Evolutionary conservation across 495 filamentous ascomycete species (phyloP), one percentile per base, ranked within the genome.

Genomic region (Penicillium herquei): DNA sequence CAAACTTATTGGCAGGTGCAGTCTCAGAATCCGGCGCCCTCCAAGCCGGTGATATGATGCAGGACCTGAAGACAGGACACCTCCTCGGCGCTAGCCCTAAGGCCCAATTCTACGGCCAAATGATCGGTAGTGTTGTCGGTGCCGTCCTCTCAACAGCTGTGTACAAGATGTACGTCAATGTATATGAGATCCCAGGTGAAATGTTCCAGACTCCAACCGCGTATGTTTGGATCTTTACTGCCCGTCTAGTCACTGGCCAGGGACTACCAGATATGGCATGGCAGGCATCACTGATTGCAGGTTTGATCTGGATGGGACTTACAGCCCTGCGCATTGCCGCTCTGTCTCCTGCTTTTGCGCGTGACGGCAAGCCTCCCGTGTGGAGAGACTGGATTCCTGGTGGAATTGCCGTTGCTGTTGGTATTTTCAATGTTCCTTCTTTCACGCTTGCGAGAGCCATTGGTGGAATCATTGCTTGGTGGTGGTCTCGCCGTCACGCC

Each of bases 21-120:
- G 89, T 98, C 32, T 84, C 84, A 37, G 85, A 90, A 65, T 87
- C 91, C 47, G 94, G 93, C 18, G 94, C 94, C 7, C 77, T 96
- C 33, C 95, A 99, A 74, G 95, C 94, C 3, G 94, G 94, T 11
- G 94, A 99, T 67, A 85, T 99, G 66, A 92, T 99, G 89, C 94
- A 99, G 63, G 94, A 99, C 66, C 82, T 99, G 33, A 99, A 99
- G 70, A 96, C 94, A 0, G 94, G 94, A 4, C 91, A 99, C 70
- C 75, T 99, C 0, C 80, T 99, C 3, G 91, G 92, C 12, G 94
- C 94, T 8, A 84, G 91, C 10, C 94, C 95, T 12, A 93, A 88
- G 51, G 95, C 95, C 1, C 94, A 99, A 63, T 98, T 99, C 71
- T 96, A 88, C 73, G 94, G 94, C 1, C 95, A 98, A 66, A 85